Conservation (phyloP, 345 rosid species). For the Kandelia obovata region DNA sequence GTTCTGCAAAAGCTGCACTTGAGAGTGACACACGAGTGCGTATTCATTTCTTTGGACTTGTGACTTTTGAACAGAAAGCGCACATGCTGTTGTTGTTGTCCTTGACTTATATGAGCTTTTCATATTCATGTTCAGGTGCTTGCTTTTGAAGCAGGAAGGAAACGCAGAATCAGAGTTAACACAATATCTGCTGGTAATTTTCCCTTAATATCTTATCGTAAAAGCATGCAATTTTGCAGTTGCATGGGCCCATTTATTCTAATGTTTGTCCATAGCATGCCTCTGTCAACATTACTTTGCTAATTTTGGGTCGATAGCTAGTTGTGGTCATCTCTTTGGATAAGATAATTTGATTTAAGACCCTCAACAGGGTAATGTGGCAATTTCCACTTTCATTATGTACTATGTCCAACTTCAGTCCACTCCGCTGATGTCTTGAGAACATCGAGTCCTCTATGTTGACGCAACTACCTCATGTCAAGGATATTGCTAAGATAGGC, state of each 20-base stretch:
- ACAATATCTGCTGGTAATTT: constrained; percentile 62
- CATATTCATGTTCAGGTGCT: constrained; percentile 42
- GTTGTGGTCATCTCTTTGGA: not conserved
- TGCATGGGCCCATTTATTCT: not conserved
- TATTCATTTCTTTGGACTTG: constrained; percentile 6
- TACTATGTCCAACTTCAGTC: too few relatives aligned
- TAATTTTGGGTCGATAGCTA: too few relatives aligned
- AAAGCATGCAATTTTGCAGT: not conserved
- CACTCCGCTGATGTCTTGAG: too few relatives aligned
- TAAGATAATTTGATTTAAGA: not conserved
- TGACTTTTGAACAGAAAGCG: not conserved
- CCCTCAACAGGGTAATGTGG: too few relatives aligned
- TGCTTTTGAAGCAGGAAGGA: constrained; percentile 77
- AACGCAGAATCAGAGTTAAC: constrained; percentile 62
- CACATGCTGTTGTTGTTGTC: not conserved
- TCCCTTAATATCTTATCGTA: not conserved
- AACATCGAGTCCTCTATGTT: too few relatives aligned
- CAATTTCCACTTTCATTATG: too few relatives aligned
- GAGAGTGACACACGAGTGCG: constrained; percentile 89
- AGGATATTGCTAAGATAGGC: too few relatives aligned
- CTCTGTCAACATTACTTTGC: not conserved
- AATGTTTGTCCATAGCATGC: not conserved
- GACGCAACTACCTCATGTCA: too few relatives aligned
- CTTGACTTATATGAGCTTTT: constrained; percentile 8
- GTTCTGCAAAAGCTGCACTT: constrained; percentile 94